These are phyloP conservation scores for Penicillium ucsense DNA, from an alignment of 495 filamentous ascomycete species.

Conservation along the genomic window DNA sequence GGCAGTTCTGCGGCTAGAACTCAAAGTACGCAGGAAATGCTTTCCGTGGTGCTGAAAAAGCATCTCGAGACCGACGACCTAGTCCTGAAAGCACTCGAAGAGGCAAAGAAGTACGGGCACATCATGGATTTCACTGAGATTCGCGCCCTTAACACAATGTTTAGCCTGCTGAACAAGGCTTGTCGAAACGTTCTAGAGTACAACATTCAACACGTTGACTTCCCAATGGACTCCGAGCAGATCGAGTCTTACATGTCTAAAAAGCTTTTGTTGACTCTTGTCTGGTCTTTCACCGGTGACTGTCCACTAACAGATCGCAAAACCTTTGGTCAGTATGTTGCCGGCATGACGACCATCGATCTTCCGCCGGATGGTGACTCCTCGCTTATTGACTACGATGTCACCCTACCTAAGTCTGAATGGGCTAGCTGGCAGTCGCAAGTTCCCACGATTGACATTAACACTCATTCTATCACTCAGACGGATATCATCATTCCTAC, in stretches of 20 bases:
- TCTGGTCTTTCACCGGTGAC: conserved; percentile 93
- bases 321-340: conserved; percentile 72
- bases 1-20: conserved; percentile 71
- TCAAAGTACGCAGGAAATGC: conserved; percentile 62
- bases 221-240: conserved; percentile 80
- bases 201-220: conserved; percentile 87
- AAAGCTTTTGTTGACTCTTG: conserved; percentile 80
- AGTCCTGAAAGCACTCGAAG: conserved; percentile 60
- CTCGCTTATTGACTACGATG: conserved; percentile 92
- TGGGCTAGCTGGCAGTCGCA: conserved; percentile 92
- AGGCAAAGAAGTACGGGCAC: conserved; percentile 72
- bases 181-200: conserved; percentile 91
- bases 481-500: conserved; percentile 98
- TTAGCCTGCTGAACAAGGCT: conserved; percentile 87
- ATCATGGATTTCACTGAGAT: conserved; percentile 97
- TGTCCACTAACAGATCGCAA: conserved; percentile 85
- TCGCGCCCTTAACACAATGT: conserved; percentile 83
- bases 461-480: conserved; percentile 93
- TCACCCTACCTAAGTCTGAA: conserved; percentile 71
- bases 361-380: conserved; percentile 63
- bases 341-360: conserved; percentile 72
- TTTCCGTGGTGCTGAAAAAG: conserved; percentile 66
- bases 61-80: conserved; percentile 70
- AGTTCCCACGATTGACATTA: conserved; percentile 89
- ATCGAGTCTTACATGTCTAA: conserved; percentile 83